Evolutionary conservation across 441 rosid genomes (phyloP).

Genomic region (Pelargonium australe): DNA sequence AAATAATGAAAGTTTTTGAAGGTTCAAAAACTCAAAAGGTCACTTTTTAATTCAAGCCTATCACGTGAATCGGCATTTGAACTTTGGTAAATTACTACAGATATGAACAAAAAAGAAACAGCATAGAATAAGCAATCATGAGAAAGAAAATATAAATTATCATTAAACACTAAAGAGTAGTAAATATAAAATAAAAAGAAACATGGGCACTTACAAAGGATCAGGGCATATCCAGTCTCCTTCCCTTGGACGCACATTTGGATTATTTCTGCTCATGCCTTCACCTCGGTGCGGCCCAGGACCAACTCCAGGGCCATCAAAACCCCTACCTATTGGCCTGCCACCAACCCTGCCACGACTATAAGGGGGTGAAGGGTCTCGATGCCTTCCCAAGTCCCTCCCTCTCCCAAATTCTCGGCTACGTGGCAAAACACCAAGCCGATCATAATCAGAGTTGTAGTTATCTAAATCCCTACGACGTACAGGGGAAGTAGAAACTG

Average conservation of each 20-base stretch:
- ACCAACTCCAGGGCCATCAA: conserved; percentile 57
- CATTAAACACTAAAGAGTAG: too few species aligned
- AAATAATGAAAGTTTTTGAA: background rate
- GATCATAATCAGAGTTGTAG: conserved; percentile 51
- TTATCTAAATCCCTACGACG: conserved; percentile 52
- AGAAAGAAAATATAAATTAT: background rate
- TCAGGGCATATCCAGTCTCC: conserved; percentile 83
- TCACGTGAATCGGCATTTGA: background rate
- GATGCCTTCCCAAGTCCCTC: conserved; percentile 63
- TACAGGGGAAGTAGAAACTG: conserved; percentile 69
- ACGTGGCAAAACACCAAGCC: conserved; percentile 40
- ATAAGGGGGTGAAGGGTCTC: conserved; percentile 58
- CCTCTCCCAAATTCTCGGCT: conserved; percentile 47
- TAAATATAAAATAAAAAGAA: background rate
- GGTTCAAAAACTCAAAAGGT: background rate
- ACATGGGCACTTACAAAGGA: conserved; percentile 46
- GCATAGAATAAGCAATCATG: background rate
- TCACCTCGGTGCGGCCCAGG: conserved; percentile 51
- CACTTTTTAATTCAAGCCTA: too few species aligned
- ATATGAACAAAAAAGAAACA: background rate
- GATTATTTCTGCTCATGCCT: conserved; percentile 42
- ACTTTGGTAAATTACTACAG: background rate
- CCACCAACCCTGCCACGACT: conserved; percentile 57
- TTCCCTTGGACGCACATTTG: conserved; percentile 82
- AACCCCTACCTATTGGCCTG: conserved; percentile 57